phyloP scores from a whole-genome alignment of 2,329 filamentous ascomycete species.

The Trichoderma brevicompactum region DNA sequence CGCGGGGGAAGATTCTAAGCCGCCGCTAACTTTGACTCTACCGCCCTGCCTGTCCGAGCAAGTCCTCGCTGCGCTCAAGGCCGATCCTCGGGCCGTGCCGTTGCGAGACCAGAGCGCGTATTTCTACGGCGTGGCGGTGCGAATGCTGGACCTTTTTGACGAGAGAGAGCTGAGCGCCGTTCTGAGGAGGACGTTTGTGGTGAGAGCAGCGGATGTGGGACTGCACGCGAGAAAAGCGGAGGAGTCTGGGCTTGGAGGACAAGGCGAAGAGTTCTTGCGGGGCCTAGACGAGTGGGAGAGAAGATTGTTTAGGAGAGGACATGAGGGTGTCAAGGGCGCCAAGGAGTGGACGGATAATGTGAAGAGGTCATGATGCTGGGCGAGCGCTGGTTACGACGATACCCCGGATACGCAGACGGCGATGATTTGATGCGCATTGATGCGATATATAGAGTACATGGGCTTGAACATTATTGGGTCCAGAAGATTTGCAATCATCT shows the following conservation, averaged over 20 bases:
- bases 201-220: constrained; percentile 78
- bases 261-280: constrained; percentile 78
- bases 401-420: constrained; percentile 7
- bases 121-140: constrained; percentile 83
- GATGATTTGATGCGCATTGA: background rate
- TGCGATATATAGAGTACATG: background rate
- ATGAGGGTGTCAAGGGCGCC: constrained; percentile 72
- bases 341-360: constrained; percentile 72
- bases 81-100: constrained; percentile 84
- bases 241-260: constrained; percentile 58
- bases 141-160: constrained; percentile 89
- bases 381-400: constrained; percentile 11
- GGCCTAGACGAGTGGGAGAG: constrained; percentile 91
- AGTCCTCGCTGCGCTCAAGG: constrained; percentile 87
- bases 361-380: constrained; percentile 40
- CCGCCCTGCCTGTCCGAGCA: constrained; percentile 76
- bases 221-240: constrained; percentile 88
- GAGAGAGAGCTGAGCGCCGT: constrained; percentile 77
- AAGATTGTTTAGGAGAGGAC: constrained; percentile 71
- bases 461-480: too few relatives aligned
- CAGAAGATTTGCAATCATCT: too few relatives aligned
- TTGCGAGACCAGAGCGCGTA: constrained; percentile 81
- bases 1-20: constrained; percentile 50
- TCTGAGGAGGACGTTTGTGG: constrained; percentile 77
- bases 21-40: constrained; percentile 79